Percentiles rank a stretch among this genome's conserved stretches.
phyloP scores from a whole-genome alignment of 495 filamentous ascomycete genomes.

The Aspergillus olivimuriae region DNA sequence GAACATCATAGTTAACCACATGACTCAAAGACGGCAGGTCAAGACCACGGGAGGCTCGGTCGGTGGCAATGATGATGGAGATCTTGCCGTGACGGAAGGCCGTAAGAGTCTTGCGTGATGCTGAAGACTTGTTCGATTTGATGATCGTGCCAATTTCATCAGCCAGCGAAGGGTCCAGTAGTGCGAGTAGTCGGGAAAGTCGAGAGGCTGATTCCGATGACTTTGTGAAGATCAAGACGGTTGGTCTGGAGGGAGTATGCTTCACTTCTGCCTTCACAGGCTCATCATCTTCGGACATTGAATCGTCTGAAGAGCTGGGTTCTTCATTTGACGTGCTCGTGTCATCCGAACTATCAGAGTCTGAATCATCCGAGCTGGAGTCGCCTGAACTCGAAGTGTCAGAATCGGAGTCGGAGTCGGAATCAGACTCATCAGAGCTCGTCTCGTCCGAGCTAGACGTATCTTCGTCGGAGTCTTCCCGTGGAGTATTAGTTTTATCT shows the following conservation, averaged over 20 bases:
- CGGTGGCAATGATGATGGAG: conserved; percentile 78
- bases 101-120: conserved; percentile 54
- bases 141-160: conserved; percentile 62
- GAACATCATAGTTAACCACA: conserved; percentile 93
- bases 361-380: conserved; percentile 11
- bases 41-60: conserved; percentile 88
- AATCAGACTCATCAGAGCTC: conserved; percentile 9
- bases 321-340: conserved; percentile 13
- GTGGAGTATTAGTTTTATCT: conserved; percentile 4
- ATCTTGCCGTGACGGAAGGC: conserved; percentile 58
- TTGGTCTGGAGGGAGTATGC: conserved; percentile 8
- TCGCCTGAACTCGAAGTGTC: conserved; percentile 4
- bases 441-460: conserved; percentile 4
- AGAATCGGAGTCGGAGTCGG: conserved; percentile 14
- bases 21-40: conserved; percentile 73
- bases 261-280: background rate
- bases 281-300: conserved; percentile 13
- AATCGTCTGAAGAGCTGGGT: conserved; percentile 14
- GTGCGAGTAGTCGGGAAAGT: conserved; percentile 66
- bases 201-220: conserved; percentile 79
- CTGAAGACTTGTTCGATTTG: conserved; percentile 61
- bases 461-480: conserved; percentile 1
- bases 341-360: conserved; percentile 10
- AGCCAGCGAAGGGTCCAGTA: conserved; percentile 55
- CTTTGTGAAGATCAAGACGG: conserved; percentile 78